Conservation (phyloP, 371 early-diverging fungal genomes). For the Fennellomyces sp. region DNA sequence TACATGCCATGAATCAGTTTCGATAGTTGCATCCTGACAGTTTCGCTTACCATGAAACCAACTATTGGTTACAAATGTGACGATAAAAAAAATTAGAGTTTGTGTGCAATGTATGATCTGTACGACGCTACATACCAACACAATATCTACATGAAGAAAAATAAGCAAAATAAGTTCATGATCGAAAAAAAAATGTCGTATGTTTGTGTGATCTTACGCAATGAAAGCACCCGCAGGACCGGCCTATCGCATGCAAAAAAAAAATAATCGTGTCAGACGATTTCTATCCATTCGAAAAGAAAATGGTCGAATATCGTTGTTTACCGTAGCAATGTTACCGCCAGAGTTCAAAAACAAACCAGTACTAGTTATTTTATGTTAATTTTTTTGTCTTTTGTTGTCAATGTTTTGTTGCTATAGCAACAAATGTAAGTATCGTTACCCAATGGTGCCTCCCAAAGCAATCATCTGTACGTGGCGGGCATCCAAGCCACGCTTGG, state of each 20-base stretch:
- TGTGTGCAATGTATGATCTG: conserved; percentile 2
- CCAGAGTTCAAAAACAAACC: conserved; percentile 90
- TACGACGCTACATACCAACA: background rate
- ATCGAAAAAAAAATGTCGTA: background rate
- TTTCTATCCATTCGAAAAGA: too few species aligned
- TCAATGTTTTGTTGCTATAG: background rate
- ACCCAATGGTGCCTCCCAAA: conserved; percentile 60
- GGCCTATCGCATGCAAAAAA: conserved; percentile 41
- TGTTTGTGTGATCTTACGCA: conserved; percentile 51
- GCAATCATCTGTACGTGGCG: conserved; percentile 86
- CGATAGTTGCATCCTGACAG: too few species aligned
- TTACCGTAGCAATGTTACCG: conserved; percentile 56
- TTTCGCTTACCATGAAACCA: conserved; percentile 49
- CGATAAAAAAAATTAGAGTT: conserved; percentile 9
- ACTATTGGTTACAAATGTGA: conserved; percentile 13
- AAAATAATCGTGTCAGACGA: background rate
- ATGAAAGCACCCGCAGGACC: conserved; percentile 82
- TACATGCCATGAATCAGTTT: conserved; percentile 28
- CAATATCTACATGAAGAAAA: conserved; percentile 3
- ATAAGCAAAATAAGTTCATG: background rate
- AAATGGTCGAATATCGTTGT: too few species aligned
- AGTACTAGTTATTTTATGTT: conserved; percentile 52
- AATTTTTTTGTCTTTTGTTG: background rate
- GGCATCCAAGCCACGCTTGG: conserved; percentile 65
- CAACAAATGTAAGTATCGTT: conserved; percentile 13